Percentiles rank a stretch among this genome's conserved stretches.
These are phyloP conservation scores for Lophiotrema nucula DNA, from an alignment of 495 filamentous ascomycete species.

Conservation along the genomic window DNA sequence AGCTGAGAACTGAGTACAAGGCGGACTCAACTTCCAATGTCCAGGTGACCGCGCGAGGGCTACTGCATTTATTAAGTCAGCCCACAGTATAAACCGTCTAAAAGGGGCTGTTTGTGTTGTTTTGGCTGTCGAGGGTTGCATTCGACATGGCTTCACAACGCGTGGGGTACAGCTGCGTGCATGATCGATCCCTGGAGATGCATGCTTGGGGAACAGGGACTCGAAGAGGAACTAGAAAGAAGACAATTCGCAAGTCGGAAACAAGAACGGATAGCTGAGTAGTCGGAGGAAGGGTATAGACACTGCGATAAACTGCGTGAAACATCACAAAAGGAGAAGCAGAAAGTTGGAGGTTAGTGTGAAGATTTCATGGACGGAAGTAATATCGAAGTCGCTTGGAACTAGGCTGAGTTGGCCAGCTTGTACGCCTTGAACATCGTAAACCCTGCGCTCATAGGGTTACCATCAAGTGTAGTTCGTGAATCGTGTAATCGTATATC, in stretches of 20 bases:
- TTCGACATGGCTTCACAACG: too few relatives aligned
- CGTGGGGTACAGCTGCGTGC: neutral
- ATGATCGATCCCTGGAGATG: neutral
- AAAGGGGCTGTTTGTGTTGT: too few relatives aligned
- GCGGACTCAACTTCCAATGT: too few relatives aligned
- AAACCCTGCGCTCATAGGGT: neutral
- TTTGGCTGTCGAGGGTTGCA: too few relatives aligned
- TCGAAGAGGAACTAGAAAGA: neutral
- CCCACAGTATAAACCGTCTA: too few relatives aligned
- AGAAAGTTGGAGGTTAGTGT: too few relatives aligned
- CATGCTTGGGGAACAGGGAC: neutral
- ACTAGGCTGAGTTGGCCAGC: too few relatives aligned
- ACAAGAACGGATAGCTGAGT: neutral
- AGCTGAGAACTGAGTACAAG: too few relatives aligned
- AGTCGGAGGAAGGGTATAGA: neutral
- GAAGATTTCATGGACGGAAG: too few relatives aligned
- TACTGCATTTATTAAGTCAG: too few relatives aligned
- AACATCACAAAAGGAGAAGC: neutral
- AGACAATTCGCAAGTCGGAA: neutral
- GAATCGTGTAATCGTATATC: constrained; percentile 30
- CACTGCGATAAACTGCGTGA: neutral
- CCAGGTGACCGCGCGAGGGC: too few relatives aligned
- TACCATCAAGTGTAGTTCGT: constrained; percentile 4
- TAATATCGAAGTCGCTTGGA: constrained; percentile 7
- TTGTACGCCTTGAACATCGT: constrained; percentile 12